These are phyloP conservation scores for Lyophyllum atratum DNA, from an alignment of 768 basidiomycete species.

Conservation along the genomic window DNA sequence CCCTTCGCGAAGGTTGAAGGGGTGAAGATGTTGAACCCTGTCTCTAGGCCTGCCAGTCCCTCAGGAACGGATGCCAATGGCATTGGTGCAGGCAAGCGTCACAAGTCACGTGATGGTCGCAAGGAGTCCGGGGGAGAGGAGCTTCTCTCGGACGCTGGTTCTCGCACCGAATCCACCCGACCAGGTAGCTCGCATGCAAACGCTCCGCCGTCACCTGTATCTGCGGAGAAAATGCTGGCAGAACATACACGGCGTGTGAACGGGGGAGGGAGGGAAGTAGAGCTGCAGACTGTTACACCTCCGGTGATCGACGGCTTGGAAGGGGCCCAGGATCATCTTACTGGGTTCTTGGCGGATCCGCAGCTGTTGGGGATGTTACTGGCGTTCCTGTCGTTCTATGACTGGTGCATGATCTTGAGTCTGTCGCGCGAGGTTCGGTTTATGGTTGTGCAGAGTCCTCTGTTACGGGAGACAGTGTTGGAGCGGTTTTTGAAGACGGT, in stretches of 20 bases:
- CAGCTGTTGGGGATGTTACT: slow-evolving; percentile 56
- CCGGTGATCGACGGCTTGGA: slow-evolving; percentile 29
- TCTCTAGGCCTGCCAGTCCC: slow-evolving; percentile 5
- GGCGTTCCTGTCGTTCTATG: slow-evolving; percentile 66
- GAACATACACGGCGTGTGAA: slow-evolving; percentile 20
- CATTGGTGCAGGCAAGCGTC: not conserved
- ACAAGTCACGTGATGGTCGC: not conserved
- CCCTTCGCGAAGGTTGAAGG: slow-evolving; percentile 60
- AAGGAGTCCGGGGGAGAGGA: slow-evolving; percentile 5
- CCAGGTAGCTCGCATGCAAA: not conserved
- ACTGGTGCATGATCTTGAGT: slow-evolving; percentile 66
- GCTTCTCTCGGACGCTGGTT: slow-evolving; percentile 7
- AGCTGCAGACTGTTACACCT: slow-evolving; percentile 34
- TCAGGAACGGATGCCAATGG: not conserved
- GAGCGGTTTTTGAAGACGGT: slow-evolving; percentile 71
- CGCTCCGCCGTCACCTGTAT: not conserved
- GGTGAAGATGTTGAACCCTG: slow-evolving; percentile 45
- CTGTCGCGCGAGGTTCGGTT: slow-evolving; percentile 56
- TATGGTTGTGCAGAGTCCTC: slow-evolving; percentile 47
- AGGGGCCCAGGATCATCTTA: slow-evolving; percentile 33
- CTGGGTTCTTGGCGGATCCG: slow-evolving; percentile 54
- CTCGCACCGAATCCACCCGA: not conserved
- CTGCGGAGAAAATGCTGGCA: not conserved
- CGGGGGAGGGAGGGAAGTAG: slow-evolving; percentile 36
- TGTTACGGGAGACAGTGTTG: slow-evolving; percentile 63